These are phyloP conservation scores for Rosellinia necatrix DNA, from an alignment of 2,329 filamentous ascomycete species.

Conservation along the genomic window DNA sequence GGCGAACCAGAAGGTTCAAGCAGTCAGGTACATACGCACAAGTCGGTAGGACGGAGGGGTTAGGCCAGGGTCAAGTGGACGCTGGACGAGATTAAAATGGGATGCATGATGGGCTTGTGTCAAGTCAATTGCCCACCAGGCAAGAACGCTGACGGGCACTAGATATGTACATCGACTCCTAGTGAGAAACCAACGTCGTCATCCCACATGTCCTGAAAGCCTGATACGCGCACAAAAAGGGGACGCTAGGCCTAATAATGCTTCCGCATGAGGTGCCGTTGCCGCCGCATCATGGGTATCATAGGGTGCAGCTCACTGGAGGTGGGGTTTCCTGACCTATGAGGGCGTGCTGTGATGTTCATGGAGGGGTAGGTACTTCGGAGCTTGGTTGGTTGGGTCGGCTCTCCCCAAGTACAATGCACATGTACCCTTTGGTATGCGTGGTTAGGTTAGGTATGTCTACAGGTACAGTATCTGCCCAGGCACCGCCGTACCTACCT, in stretches of 20 bases:
- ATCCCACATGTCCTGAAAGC: constrained; percentile 34
- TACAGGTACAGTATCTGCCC: neutral
- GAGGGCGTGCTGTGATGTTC: too few relatives aligned
- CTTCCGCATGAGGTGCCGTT: neutral
- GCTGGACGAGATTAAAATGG: neutral
- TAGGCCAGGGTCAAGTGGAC: constrained; percentile 26
- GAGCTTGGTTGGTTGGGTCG: neutral
- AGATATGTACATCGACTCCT: too few relatives aligned
- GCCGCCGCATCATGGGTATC: neutral
- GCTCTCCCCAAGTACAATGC: too few relatives aligned
- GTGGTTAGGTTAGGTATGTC: too few relatives aligned
- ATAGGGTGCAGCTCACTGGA: too few relatives aligned
- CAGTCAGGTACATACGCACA: constrained; percentile 1
- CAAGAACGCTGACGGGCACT: constrained; percentile 1
- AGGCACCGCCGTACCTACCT: constrained; percentile 3
- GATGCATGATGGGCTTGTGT: too few relatives aligned
- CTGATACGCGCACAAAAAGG: constrained; percentile 4
- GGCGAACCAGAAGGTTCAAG: too few relatives aligned
- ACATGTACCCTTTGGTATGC: too few relatives aligned
- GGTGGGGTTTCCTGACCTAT: too few relatives aligned
- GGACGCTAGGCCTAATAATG: constrained; percentile 6
- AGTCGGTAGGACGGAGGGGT: too few relatives aligned
- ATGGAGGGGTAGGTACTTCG: constrained; percentile 17
- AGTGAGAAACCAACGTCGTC: constrained; percentile 40
- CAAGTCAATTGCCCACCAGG: constrained; percentile 12